Conservation (phyloP, 202 grass and related monocot genomes). For the Elaeis oleifera region DNA sequence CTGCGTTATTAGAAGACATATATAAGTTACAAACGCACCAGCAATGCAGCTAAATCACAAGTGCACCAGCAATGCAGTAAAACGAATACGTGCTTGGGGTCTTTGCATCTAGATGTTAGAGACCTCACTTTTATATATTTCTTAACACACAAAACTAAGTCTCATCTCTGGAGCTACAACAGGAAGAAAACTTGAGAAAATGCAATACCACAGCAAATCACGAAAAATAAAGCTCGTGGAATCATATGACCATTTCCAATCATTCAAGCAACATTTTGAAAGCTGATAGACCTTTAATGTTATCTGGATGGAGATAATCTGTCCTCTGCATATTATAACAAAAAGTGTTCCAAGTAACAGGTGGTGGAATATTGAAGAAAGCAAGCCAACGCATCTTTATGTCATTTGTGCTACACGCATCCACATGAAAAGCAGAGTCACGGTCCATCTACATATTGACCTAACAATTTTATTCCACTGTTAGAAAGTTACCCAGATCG, state of each 20-base stretch:
- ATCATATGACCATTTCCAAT: constrained; percentile 96
- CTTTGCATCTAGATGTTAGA: too few relatives aligned
- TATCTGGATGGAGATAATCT: constrained; percentile 95
- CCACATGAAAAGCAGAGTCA: constrained; percentile 98
- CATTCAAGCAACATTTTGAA: constrained; percentile 97
- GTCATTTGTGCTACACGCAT: constrained; percentile 93
- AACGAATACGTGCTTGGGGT: too few relatives aligned
- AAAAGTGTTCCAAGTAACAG: constrained; percentile 1
- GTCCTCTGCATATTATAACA: constrained; percentile 56
- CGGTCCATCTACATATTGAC: constrained; percentile 87
- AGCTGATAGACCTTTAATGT: constrained; percentile 89
- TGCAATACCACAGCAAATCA: constrained; percentile 86
- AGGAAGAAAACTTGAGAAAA: constrained; percentile 1
- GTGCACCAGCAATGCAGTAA: too few relatives aligned
- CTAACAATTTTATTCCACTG: constrained; percentile 40
- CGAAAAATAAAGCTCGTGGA: constrained; percentile 96
- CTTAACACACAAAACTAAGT: too few relatives aligned
- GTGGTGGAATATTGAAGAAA: neutral
- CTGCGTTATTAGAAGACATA: too few relatives aligned
- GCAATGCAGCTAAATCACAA: too few relatives aligned
- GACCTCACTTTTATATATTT: too few relatives aligned
- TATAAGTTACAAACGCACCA: too few relatives aligned
- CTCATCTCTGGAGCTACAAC: too few relatives aligned
- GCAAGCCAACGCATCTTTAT: constrained; percentile 11
- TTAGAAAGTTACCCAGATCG: constrained; percentile 67